phyloP scores from a whole-genome alignment of 345 rosid genomes.

The Eucalyptus erythrocorys region DNA sequence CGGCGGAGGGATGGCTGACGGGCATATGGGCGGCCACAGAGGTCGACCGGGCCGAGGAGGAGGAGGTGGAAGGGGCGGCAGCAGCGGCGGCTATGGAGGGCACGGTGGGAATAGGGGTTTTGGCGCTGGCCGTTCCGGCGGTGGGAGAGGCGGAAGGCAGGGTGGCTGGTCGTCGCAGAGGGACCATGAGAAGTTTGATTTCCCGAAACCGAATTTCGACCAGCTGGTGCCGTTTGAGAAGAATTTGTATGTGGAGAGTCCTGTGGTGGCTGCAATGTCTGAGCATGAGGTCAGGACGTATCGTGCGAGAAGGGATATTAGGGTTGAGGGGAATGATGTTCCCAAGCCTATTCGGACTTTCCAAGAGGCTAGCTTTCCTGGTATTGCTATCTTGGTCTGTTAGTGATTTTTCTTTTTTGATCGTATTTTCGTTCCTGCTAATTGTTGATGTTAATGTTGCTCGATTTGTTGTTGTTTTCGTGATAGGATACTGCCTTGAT shows the following conservation, averaged over 20 bases:
- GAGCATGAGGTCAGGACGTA: conserved; percentile 52
- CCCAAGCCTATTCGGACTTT: conserved; percentile 73
- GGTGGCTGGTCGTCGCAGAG: conserved; percentile 40
- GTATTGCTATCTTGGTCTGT: conserved; percentile 11
- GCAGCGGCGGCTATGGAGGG: not conserved
- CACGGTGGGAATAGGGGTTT: conserved; percentile 10
- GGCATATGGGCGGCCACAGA: conserved; percentile 11
- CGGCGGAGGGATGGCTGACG: conserved; percentile 5
- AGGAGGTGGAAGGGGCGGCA: not conserved
- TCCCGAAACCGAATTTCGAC: conserved; percentile 70
- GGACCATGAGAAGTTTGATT: conserved; percentile 52
- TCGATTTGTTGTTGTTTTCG: not conserved
- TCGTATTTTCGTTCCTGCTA: not conserved
- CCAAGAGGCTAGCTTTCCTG: conserved; percentile 82
- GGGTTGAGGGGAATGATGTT: conserved; percentile 75
- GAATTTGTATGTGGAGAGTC: conserved; percentile 69
- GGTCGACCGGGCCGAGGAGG: not conserved
- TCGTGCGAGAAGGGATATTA: conserved; percentile 54
- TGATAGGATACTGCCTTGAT: conserved; percentile 64
- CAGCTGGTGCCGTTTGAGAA: conserved; percentile 76
- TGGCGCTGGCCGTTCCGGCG: conserved; percentile 7
- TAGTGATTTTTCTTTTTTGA: not conserved
- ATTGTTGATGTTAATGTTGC: not conserved
- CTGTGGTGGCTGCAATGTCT: conserved; percentile 52
- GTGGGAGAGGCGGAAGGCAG: conserved; percentile 37